phyloP scores from a whole-genome alignment of 2,329 filamentous ascomycete genomes.

The Tolypocladium tundrense region DNA sequence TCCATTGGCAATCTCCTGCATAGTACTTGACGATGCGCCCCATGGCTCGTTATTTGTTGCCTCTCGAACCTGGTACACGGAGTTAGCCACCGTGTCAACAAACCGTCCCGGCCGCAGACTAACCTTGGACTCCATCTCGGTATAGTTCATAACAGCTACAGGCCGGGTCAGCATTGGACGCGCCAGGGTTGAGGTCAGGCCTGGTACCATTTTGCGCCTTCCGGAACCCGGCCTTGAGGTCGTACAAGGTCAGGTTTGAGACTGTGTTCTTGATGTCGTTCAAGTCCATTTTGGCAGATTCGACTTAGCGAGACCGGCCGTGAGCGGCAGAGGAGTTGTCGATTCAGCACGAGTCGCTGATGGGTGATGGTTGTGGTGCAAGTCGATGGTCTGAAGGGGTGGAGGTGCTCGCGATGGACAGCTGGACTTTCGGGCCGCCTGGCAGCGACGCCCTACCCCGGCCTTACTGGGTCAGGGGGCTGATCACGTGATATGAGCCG shows the following conservation, averaged over 20 bases:
- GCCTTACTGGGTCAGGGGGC: not conserved
- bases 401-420: slow-evolving; percentile 9
- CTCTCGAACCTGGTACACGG: slow-evolving; percentile 64
- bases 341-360: not conserved
- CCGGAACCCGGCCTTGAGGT: slow-evolving; percentile 86
- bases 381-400: not conserved
- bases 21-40: slow-evolving; percentile 72
- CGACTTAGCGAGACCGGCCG: not conserved
- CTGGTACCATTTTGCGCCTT: slow-evolving; percentile 88
- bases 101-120: slow-evolving; percentile 6
- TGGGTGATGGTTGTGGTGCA: not conserved
- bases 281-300: slow-evolving; percentile 60
- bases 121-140: slow-evolving; percentile 75
- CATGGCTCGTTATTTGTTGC: slow-evolving; percentile 99
- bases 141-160: slow-evolving; percentile 93
- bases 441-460: not conserved
- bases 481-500: not conserved
- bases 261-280: slow-evolving; percentile 77
- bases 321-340: not conserved
- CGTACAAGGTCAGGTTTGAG: slow-evolving; percentile 86
- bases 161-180: slow-evolving; percentile 16
- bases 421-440: slow-evolving; percentile 13
- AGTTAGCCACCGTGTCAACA: slow-evolving; percentile 5
- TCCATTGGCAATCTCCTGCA: slow-evolving; percentile 97
- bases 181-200: slow-evolving; percentile 1